These are phyloP conservation scores for Russula ochroleuca DNA, from an alignment of 768 basidiomycete genomes.

Conservation along the genomic window DNA sequence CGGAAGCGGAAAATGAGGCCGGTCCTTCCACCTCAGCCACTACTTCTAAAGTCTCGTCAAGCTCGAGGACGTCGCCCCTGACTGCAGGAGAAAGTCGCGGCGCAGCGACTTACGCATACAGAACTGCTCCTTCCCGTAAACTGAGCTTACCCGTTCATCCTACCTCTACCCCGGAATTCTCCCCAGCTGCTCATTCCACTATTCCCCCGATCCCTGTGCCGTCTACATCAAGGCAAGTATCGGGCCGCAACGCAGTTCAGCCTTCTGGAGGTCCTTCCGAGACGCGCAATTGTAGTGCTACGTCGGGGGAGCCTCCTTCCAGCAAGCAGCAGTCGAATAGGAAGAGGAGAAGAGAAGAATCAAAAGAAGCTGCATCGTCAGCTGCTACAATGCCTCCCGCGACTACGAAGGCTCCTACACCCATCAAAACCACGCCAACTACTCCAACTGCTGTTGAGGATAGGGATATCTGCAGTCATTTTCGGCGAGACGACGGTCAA, in stretches of 20 bases:
- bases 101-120: slow-evolving; percentile 12
- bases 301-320: background rate
- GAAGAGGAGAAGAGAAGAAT: slow-evolving; percentile 9
- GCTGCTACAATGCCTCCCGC: background rate
- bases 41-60: too few relatives aligned
- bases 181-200: background rate
- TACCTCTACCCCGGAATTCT: background rate
- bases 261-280: slow-evolving; percentile 3
- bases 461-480: background rate
- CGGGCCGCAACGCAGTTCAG: background rate
- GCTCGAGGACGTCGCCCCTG: background rate
- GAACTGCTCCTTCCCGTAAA: background rate
- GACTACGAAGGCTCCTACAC: background rate
- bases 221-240: background rate
- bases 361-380: background rate
- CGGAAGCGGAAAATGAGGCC: background rate
- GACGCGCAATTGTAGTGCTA: background rate
- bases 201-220: background rate
- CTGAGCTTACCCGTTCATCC: background rate
- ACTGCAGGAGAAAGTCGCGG: background rate
- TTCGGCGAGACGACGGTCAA: background rate
- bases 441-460: background rate
- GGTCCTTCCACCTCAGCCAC: background rate
- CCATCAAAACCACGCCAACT: background rate
- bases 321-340: slow-evolving; percentile 3